Conservation (phyloP, 23 red algal genomes). For the Gracilaria caudata region DNA sequence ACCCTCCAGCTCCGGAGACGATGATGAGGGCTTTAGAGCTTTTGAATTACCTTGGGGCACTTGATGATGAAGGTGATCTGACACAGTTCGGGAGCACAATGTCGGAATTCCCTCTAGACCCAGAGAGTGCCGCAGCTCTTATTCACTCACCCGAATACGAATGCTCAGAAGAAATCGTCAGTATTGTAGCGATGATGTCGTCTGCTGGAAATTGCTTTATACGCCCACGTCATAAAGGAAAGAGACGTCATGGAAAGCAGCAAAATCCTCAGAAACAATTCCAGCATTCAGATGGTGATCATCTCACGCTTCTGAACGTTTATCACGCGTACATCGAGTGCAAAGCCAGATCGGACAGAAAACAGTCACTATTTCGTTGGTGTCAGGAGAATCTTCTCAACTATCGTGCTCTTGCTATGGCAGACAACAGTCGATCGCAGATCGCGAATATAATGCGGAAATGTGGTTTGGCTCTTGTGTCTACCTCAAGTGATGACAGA, state of each 20-base stretch:
- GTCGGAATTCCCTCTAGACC: slow-evolving; percentile 91
- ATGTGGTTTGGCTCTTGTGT: slow-evolving; percentile 41
- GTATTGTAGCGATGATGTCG: slow-evolving; percentile 94
- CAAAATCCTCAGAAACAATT: slow-evolving; percentile 46
- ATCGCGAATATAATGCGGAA: slow-evolving; percentile 77
- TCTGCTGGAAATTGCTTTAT: slow-evolving; percentile 81
- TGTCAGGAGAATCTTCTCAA: slow-evolving; percentile 95
- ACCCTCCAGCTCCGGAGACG: slow-evolving; percentile 94
- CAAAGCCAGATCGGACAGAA: slow-evolving; percentile 41
- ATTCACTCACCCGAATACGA: slow-evolving; percentile 73
- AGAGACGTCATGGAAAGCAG: slow-evolving; percentile 31
- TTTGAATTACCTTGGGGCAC: slow-evolving; percentile 85
- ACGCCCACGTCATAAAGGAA: slow-evolving; percentile 55
- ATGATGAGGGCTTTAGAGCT: slow-evolving; percentile 95
- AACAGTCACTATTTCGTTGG: slow-evolving; percentile 47
- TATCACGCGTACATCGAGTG: slow-evolving; percentile 79
- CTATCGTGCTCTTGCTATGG: slow-evolving; percentile 69
- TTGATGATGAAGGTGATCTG: slow-evolving; percentile 91
- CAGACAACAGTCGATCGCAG: slow-evolving; percentile 83
- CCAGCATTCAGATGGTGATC: slow-evolving; percentile 73
- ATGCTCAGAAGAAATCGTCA: slow-evolving; percentile 83
- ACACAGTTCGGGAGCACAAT: slow-evolving; percentile 82
- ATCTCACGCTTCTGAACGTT: slow-evolving; percentile 82
- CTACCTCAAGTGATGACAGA: slow-evolving; percentile 2
- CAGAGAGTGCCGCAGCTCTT: slow-evolving; percentile 73